Percentiles rank a stretch among this genome's conserved stretches.
These are phyloP conservation scores for Diospyros lotus DNA, from an alignment of 148 eudicot species.

Conservation along the genomic window DNA sequence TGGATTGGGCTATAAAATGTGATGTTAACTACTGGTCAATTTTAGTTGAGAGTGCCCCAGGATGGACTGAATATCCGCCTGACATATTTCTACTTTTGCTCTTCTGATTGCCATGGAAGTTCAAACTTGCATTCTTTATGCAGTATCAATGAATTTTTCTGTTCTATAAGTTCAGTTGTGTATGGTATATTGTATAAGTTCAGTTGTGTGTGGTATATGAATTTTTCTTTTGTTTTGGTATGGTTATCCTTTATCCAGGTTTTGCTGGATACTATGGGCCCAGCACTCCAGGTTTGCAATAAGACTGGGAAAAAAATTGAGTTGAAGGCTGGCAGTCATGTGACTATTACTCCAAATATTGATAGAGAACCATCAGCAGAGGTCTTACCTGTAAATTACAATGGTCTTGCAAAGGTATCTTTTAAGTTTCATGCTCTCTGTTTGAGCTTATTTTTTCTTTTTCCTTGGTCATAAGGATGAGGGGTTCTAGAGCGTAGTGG, in stretches of 20 bases:
- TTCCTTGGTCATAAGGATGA: background rate
- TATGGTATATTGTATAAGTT: too few species aligned
- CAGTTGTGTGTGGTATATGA: too few species aligned
- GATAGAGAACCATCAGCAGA: conserved; percentile 39
- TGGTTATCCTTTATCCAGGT: conserved; percentile 34
- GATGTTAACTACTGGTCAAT: background rate
- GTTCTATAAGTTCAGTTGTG: background rate
- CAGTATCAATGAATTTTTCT: background rate
- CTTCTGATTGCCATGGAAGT: too few species aligned
- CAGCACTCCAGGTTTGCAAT: conserved; percentile 54
- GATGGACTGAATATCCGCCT: background rate
- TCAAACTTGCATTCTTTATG: background rate
- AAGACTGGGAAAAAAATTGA: conserved; percentile 41
- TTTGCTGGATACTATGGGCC: conserved; percentile 66
- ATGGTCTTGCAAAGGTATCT: conserved; percentile 44
- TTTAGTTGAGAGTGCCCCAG: background rate
- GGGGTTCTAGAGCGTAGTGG: background rate
- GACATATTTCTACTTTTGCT: background rate
- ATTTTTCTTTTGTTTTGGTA: background rate
- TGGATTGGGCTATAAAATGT: background rate
- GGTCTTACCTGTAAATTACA: conserved; percentile 46
- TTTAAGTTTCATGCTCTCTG: background rate
- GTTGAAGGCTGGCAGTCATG: conserved; percentile 35
- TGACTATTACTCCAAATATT: conserved; percentile 44
- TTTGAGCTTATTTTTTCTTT: background rate